Evolutionary conservation across 345 rosid genomes (phyloP).

Genomic region (Rhodamnia rubescens): DNA sequence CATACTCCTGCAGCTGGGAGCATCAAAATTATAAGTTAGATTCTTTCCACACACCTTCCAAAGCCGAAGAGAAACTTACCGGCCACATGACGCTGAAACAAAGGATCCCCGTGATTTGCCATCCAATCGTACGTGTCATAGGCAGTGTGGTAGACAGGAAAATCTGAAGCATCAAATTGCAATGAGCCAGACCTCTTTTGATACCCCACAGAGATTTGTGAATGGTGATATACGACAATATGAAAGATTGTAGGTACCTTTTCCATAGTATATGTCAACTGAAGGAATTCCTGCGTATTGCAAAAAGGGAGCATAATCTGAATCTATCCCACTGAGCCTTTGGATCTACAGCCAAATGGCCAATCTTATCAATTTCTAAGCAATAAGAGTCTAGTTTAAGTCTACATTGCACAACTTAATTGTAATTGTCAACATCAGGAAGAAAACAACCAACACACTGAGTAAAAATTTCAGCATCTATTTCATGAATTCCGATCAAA

Average conservation of each 20-base stretch:
- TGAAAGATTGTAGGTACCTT: slow-evolving; percentile 30
- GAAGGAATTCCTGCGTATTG: slow-evolving; percentile 92
- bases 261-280: slow-evolving; percentile 80
- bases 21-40: neutral
- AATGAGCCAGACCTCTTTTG: neutral
- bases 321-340: slow-evolving; percentile 75
- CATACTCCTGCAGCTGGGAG: slow-evolving; percentile 71
- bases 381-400: neutral
- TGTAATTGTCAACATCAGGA: neutral
- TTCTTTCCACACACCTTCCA: neutral
- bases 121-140: slow-evolving; percentile 86
- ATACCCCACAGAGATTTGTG: neutral
- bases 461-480: neutral
- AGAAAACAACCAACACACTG: neutral
- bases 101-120: slow-evolving; percentile 58
- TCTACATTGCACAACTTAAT: neutral
- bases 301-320: slow-evolving; percentile 94
- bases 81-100: slow-evolving; percentile 80
- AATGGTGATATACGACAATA: neutral
- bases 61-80: slow-evolving; percentile 32
- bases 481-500: neutral
- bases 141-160: slow-evolving; percentile 91
- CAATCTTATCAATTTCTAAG: neutral
- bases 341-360: slow-evolving; percentile 41
- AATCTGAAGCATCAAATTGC: slow-evolving; percentile 33